These are phyloP conservation scores for Sergeia podlipaevii DNA, from an alignment of 208 protist species.

Conservation along the genomic window DNA sequence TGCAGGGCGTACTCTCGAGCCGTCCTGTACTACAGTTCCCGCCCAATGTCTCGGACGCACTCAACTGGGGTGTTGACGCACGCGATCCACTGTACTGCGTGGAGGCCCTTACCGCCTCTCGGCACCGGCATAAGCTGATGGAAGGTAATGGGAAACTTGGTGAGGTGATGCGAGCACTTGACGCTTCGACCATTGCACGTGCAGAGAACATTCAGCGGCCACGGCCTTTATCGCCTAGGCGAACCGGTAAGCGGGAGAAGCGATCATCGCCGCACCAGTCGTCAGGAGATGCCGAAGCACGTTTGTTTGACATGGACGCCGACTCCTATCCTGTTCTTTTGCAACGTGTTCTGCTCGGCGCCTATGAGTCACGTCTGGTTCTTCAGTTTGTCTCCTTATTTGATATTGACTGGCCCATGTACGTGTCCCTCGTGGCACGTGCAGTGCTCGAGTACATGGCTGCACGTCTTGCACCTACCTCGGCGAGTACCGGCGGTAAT, in stretches of 20 bases:
- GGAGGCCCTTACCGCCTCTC: background rate
- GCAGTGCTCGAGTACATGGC: conserved; percentile 36
- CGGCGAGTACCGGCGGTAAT: background rate
- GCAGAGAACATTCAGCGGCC: no score
- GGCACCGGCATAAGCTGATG: background rate
- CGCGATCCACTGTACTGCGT: background rate
- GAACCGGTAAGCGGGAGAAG: no score
- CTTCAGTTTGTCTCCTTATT: conserved; percentile 39
- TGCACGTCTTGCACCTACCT: background rate
- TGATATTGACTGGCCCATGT: conserved; percentile 67
- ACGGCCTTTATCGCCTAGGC: no score
- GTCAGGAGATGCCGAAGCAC: no score
- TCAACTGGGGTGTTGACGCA: conserved; percentile 20
- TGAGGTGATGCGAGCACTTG: no score
- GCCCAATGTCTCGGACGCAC: conserved; percentile 14
- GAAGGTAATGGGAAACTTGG: no score
- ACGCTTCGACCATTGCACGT: no score
- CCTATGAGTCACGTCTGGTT: conserved; percentile 24
- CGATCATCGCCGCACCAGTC: no score
- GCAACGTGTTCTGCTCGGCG: conserved; percentile 13
- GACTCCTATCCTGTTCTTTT: no score
- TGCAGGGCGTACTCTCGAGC: conserved; percentile 13
- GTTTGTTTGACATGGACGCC: no score
- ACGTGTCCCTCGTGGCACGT: conserved; percentile 47
- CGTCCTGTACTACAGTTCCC: conserved; percentile 22